Conservation (phyloP, 495 filamentous ascomycete species). For the Hypoxylon lienhwacheense region DNA sequence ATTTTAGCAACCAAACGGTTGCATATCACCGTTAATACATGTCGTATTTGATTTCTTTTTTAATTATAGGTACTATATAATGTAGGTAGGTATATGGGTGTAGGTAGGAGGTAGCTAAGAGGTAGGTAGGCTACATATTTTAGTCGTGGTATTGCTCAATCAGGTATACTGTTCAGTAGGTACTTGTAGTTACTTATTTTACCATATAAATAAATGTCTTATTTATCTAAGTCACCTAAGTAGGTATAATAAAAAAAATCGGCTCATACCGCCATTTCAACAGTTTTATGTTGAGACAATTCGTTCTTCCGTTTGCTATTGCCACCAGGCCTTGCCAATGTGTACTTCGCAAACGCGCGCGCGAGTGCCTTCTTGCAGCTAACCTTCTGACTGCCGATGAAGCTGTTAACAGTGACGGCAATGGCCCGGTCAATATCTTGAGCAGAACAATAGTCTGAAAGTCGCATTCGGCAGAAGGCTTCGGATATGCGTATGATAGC, state of each 20-base stretch:
- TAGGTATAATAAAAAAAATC: background rate
- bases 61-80: no score
- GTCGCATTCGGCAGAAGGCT: constrained; percentile 91
- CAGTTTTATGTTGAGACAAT: constrained; percentile 27
- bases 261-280: constrained; percentile 7
- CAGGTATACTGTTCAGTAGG: no score
- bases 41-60: no score
- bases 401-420: constrained; percentile 93
- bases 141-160: no score
- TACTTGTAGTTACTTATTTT: no score
- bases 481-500: constrained; percentile 94
- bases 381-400: constrained; percentile 95
- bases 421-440: constrained; percentile 97
- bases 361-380: constrained; percentile 97
- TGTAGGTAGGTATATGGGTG: no score
- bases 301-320: constrained; percentile 13
- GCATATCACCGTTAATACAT: no score
- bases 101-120: no score
- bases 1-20: no score
- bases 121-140: no score
- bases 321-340: constrained; percentile 51
- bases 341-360: constrained; percentile 96
- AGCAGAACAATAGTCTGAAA: constrained; percentile 86
- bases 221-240: no score
- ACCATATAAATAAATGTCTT: no score